Base-by-base conservation (phyloP, 495 filamentous ascomycete species). In the Pyronema omphalodes region DNA sequence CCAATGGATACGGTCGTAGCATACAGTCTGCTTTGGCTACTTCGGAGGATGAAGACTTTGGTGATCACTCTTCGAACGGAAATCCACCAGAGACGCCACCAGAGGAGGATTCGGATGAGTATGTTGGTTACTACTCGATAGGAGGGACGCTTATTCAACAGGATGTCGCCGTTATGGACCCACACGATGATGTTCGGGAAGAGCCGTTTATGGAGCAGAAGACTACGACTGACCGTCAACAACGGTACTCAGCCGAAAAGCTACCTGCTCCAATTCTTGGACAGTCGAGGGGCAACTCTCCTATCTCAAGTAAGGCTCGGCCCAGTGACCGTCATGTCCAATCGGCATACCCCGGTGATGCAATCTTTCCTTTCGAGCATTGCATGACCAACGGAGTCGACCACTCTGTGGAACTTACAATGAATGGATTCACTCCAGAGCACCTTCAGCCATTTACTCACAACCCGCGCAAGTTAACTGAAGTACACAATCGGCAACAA, bases 101-200 rank as follows among this genome's bases (percentile, higher is more conserved):
- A 51, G 74, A 76, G 48, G 72, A 77, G 57, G 66, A 63, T 52
- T 53, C 69, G 37, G 74, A 78, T 54, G 79, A 83, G 58, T 81
- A 83, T 64, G 67, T 82, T 55, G 78, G 79, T 0, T 80, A 79
- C 61, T 84, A 82, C 51, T 43, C 57, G 59, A 67, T 82, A 46
- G 74, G 70, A 11, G 73, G 73, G 36, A 75, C 78, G 4, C 72
- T 76, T 36, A 29, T 29, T 29, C 72, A 78, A 52, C 57, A 53
- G 54, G 67, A 52, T 52, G 62, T 55, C 36, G 61, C 49, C 50
- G 67, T 60, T 37, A 62, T 58, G 59, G 59, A 54, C 59, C 64
- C 70, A 39, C 15, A 45, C 29, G 34, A 63, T 23, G 67, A 52
- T 12, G 54, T 62, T 19, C 69, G 69, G 39, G 69, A 68, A 52